These are phyloP conservation scores for Yamadazyma kanchanaburiensis DNA, from an alignment of 1,139 yeast species.

Conservation along the genomic window DNA sequence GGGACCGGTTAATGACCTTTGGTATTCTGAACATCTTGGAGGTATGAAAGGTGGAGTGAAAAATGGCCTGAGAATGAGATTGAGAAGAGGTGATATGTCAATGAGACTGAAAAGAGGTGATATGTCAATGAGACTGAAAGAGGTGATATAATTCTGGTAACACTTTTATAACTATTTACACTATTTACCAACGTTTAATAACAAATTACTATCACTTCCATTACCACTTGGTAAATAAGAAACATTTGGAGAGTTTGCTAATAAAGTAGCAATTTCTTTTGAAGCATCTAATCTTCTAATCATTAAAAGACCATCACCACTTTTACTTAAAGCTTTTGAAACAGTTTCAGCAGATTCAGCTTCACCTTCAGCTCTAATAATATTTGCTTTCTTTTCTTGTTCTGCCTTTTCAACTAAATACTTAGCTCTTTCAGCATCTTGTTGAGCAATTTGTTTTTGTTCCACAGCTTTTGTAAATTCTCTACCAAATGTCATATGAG, in stretches of 20 bases:
- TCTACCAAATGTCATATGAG: constrained; percentile 95
- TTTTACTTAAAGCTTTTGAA: constrained; percentile 87
- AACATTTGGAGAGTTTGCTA: constrained; percentile 80
- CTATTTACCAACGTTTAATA: constrained; percentile 34
- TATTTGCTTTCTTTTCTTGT: constrained; percentile 93
- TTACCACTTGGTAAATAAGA: constrained; percentile 78
- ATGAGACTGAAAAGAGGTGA: no score
- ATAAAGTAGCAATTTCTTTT: constrained; percentile 86
- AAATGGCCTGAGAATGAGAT: no score
- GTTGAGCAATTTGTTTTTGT: constrained; percentile 98
- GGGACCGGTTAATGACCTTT: no score
- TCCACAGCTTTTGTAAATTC: constrained; percentile 99
- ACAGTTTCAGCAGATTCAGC: constrained; percentile 98
- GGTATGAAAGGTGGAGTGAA: no score
- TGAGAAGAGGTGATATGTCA: no score
- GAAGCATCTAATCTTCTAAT: constrained; percentile 97
- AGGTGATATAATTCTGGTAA: no score
- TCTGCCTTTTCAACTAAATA: constrained; percentile 95
- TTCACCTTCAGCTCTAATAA: constrained; percentile 98
- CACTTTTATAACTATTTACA: no score
- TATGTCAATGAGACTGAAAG: no score
- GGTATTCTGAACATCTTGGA: no score
- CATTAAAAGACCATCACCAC: constrained; percentile 93
- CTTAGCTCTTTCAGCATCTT: constrained; percentile 97
- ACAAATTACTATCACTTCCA: constrained; percentile 31